Conservation (phyloP, 73 alveolate species). For the Tetrahymena borealis region DNA sequence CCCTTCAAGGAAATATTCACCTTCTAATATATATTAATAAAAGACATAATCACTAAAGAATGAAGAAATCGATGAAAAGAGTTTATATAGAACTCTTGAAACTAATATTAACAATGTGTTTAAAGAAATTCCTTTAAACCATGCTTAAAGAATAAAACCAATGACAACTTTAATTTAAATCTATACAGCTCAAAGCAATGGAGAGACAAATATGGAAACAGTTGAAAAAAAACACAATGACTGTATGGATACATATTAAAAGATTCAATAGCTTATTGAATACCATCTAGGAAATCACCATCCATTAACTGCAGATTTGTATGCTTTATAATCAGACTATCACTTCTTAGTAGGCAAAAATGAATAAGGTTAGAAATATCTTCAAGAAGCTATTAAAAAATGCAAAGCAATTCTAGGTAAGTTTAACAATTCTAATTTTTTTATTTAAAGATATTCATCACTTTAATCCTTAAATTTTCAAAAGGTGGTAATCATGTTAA, state of each 20-base stretch:
- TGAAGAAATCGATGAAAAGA: background rate
- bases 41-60: background rate
- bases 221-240: background rate
- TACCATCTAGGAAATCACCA: background rate
- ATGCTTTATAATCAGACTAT: background rate
- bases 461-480: background rate
- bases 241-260: background rate
- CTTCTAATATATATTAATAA: background rate
- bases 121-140: background rate
- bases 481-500: background rate
- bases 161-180: background rate
- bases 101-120: background rate
- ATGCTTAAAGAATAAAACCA: background rate
- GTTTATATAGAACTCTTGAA: background rate
- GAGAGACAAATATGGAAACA: background rate
- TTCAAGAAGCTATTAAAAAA: background rate
- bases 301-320: background rate
- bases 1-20: background rate
- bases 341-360: background rate
- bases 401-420: background rate
- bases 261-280: background rate
- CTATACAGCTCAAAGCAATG: background rate
- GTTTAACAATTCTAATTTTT: background rate
- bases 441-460: background rate
- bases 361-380: background rate